A percentile compares a stretch with the other conserved stretches of the same genome.
phyloP scores from a whole-genome alignment of 2,329 filamentous ascomycete species.

The Colletotrichum theobromicola region DNA sequence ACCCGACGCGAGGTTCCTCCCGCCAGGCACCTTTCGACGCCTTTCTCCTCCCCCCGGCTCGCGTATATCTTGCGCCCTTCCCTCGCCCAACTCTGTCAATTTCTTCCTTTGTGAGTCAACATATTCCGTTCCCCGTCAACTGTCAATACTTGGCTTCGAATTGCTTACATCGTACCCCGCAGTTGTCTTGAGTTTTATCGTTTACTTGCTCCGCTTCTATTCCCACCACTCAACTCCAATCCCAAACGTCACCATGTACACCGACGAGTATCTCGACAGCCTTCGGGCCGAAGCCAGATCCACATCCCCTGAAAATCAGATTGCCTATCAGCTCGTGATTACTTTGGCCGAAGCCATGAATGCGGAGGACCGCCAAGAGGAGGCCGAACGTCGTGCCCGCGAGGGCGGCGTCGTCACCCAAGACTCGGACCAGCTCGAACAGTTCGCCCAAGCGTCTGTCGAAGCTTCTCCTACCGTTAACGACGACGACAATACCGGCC shows the following conservation, averaged over 20 bases:
- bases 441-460: too few species aligned
- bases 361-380: background rate
- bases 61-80: background rate
- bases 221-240: background rate
- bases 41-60: background rate
- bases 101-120: background rate
- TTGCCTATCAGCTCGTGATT: background rate
- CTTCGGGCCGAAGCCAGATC: background rate
- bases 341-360: background rate
- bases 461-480: too few species aligned
- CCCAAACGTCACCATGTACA: background rate
- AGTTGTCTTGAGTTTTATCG: background rate
- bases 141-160: background rate
- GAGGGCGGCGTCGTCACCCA: background rate
- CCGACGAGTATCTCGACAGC: background rate
- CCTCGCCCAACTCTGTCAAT: background rate
- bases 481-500: too few species aligned
- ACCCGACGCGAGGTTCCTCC: background rate
- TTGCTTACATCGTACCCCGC: background rate
- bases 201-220: background rate
- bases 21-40: background rate
- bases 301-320: rapidly evolving
- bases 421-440: background rate
- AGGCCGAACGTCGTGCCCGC: background rate
- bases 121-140: background rate